phyloP scores from a whole-genome alignment of 345 rosid species.

The Nasturtium officinale region DNA sequence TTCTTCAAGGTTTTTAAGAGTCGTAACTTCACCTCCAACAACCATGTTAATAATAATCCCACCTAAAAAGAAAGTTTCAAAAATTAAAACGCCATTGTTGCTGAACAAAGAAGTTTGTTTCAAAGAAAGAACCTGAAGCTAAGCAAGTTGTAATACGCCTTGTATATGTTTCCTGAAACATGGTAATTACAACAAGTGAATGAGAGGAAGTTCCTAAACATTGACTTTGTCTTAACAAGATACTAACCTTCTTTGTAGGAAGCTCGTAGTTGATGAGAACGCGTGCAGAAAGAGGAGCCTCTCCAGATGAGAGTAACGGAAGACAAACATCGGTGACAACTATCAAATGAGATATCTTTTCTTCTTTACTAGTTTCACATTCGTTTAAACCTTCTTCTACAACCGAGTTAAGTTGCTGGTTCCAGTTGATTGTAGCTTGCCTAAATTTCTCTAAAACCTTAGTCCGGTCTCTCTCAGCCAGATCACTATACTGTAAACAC shows the following conservation, averaged over 20 bases:
- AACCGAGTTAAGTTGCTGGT: constrained; percentile 51
- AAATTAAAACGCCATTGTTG: constrained; percentile 15
- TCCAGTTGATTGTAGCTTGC: constrained; percentile 62
- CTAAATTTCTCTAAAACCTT: constrained; percentile 61
- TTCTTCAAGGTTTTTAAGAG: constrained; percentile 79
- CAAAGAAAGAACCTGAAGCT: constrained; percentile 67
- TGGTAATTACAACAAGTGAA: not conserved
- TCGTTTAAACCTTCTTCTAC: constrained; percentile 50
- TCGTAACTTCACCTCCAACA: constrained; percentile 87
- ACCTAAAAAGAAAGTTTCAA: constrained; percentile 52
- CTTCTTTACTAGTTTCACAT: constrained; percentile 47
- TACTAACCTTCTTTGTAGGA: constrained; percentile 71
- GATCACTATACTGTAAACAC: constrained; percentile 68
- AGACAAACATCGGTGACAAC: constrained; percentile 86
- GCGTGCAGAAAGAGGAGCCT: constrained; percentile 62
- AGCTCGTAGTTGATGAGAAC: constrained; percentile 83
- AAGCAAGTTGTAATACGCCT: constrained; percentile 79
- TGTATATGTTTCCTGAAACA: constrained; percentile 73
- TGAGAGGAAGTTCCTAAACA: not conserved
- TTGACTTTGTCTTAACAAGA: not conserved
- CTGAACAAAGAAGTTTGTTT: constrained; percentile 1
- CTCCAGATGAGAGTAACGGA: constrained; percentile 67
- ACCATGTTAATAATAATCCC: constrained; percentile 92
- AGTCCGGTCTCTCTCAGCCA: constrained; percentile 63
- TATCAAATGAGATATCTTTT: constrained; percentile 61